These are phyloP conservation scores for Claviceps monticola DNA, from an alignment of 2,329 filamentous ascomycete genomes.

Conservation along the genomic window DNA sequence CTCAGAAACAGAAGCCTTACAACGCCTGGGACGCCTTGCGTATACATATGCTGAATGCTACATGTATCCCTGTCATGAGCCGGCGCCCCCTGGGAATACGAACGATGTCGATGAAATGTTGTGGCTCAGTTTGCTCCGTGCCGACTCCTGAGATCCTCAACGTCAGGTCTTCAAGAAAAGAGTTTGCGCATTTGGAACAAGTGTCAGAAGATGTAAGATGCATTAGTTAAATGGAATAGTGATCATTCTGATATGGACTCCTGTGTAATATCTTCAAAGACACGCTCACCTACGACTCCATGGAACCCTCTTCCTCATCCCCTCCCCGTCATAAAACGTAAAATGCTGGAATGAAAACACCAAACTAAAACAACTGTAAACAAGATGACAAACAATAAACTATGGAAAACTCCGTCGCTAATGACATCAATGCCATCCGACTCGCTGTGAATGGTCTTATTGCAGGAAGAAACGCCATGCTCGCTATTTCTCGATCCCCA, in stretches of 20 bases:
- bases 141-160: no score
- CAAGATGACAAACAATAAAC: neutral
- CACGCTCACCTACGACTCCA: neutral
- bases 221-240: neutral
- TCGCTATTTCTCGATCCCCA: neutral
- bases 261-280: neutral
- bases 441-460: neutral
- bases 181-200: no score
- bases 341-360: neutral
- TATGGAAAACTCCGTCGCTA: slow-evolving; percentile 24
- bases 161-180: no score
- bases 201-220: neutral
- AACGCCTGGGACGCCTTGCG: no score
- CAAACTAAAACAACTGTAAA: neutral
- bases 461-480: neutral
- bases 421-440: slow-evolving; percentile 13
- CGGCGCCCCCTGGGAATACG: no score
- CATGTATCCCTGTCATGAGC: no score
- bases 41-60: no score
- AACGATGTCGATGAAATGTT: no score
- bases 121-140: no score
- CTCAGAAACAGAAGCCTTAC: no score
- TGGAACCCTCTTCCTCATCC: neutral
- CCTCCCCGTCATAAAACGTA: neutral
- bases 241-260: neutral